Conservation (phyloP, 805 yeast species). For the Wickerhamiella azymoides region DNA sequence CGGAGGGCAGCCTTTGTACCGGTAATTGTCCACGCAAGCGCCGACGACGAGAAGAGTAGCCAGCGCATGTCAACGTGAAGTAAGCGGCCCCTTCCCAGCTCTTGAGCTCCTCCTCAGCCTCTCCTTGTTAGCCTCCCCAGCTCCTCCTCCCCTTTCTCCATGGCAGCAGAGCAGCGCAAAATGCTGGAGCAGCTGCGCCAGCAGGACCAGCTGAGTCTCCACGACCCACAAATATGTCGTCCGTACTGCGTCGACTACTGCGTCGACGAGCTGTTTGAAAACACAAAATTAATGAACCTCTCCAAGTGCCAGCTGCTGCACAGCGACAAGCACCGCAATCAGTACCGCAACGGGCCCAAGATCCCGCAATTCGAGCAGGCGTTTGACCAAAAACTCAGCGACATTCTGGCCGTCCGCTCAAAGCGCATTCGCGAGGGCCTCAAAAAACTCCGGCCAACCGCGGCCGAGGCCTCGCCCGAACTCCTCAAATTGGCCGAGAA, state of each 20-base stretch:
- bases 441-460: conserved; percentile 39
- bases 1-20: conserved; percentile 1
- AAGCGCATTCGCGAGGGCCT: conserved; percentile 48
- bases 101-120: too few species aligned
- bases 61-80: not conserved
- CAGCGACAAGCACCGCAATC: conserved; percentile 24
- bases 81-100: not conserved
- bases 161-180: conserved; percentile 64
- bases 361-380: conserved; percentile 29
- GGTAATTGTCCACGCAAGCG: conserved; percentile 1
- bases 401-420: conserved; percentile 54
- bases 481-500: conserved; percentile 13
- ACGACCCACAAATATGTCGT: conserved; percentile 56
- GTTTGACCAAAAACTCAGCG: conserved; percentile 33
- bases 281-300: conserved; percentile 60
- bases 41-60: not conserved
- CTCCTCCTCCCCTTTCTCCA: too few species aligned
- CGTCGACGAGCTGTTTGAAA: conserved; percentile 68
- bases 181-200: conserved; percentile 53
- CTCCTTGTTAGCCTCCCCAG: too few species aligned
- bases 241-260: conserved; percentile 74
- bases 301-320: conserved; percentile 73
- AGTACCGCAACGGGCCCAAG: conserved; percentile 1
- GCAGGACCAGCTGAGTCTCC: conserved; percentile 23
- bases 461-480: conserved; percentile 34